Evolutionary conservation across 2,329 filamentous ascomycete species (phyloP).

Genomic region (Rosellinia necatrix): DNA sequence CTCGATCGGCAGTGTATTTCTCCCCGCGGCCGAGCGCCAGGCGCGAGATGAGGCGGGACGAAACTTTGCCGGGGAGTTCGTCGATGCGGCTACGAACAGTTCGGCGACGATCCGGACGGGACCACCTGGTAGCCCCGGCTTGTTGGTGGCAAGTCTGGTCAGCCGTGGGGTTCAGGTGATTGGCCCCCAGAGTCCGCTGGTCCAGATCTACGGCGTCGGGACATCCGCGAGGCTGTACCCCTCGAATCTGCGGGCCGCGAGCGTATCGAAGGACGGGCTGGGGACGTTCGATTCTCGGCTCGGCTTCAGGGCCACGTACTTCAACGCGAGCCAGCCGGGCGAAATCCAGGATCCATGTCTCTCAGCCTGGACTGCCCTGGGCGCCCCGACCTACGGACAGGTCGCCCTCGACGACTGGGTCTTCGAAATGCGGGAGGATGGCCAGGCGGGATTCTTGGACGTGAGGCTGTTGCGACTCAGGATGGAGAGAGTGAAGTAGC

Average conservation of each 20-base stretch:
- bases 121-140: slow-evolving; percentile 2
- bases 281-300: slow-evolving; percentile 19
- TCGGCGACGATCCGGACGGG: slow-evolving; percentile 13
- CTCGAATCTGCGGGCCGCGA: slow-evolving; percentile 16
- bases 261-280: not conserved
- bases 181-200: slow-evolving; percentile 19
- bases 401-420: slow-evolving; percentile 28
- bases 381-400: slow-evolving; percentile 16
- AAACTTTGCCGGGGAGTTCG: slow-evolving; percentile 21
- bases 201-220: slow-evolving; percentile 19
- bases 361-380: slow-evolving; percentile 22
- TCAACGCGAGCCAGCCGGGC: slow-evolving; percentile 11
- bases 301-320: slow-evolving; percentile 26
- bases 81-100: slow-evolving; percentile 20
- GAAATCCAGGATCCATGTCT: slow-evolving; percentile 25
- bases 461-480: slow-evolving; percentile 21
- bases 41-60: slow-evolving; percentile 13
- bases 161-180: slow-evolving; percentile 21
- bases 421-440: slow-evolving; percentile 26
- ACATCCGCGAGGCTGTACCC: slow-evolving; percentile 23
- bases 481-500: slow-evolving; percentile 8
- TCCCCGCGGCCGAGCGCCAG: slow-evolving; percentile 23
- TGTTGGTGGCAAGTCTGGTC: slow-evolving; percentile 10
- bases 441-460: slow-evolving; percentile 13
- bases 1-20: slow-evolving; percentile 18